A percentile compares a stretch with the other conserved stretches of the same genome.
Conservation (phyloP, 495 filamentous ascomycete species). For the Neurospora sp. region DNA sequence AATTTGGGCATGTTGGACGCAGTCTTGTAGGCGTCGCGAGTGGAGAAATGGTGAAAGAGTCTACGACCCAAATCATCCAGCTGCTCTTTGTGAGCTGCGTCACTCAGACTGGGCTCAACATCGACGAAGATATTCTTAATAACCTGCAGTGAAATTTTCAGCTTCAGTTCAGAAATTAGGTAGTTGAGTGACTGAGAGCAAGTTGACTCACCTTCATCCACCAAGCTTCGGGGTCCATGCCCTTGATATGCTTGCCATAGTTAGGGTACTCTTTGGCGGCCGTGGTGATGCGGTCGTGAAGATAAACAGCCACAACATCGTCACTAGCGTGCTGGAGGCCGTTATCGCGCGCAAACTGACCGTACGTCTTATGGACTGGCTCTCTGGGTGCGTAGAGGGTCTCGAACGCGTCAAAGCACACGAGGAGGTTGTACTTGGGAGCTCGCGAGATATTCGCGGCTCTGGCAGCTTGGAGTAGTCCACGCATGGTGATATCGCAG, state of each 20-base stretch:
- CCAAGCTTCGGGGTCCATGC: constrained; percentile 51
- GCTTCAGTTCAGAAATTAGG: not conserved
- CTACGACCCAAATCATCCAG: constrained; percentile 41
- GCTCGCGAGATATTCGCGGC: not conserved
- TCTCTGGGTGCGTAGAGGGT: constrained; percentile 59
- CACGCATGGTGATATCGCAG: not conserved
- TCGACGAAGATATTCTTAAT: constrained; percentile 30
- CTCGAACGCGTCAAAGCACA: constrained; percentile 68
- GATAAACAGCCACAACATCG: constrained; percentile 22
- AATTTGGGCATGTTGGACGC: constrained; percentile 45
- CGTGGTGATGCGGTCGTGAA: constrained; percentile 39
- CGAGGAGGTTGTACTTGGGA: constrained; percentile 38
- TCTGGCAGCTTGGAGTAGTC: not conserved
- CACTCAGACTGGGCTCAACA: constrained; percentile 3
- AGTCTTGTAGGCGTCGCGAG: constrained; percentile 49
- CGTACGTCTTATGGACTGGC: constrained; percentile 55
- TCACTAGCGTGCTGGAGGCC: constrained; percentile 37
- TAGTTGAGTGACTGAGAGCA: not conserved
- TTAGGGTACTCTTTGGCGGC: constrained; percentile 48
- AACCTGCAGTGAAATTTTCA: constrained; percentile 5
- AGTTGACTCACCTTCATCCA: constrained; percentile 50
- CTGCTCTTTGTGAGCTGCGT: constrained; percentile 8
- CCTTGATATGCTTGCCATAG: constrained; percentile 50
- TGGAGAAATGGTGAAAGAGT: constrained; percentile 52
- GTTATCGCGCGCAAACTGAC: constrained; percentile 43